Conservation (phyloP, 768 basidiomycete genomes). For the Coprinellus micaceus region DNA sequence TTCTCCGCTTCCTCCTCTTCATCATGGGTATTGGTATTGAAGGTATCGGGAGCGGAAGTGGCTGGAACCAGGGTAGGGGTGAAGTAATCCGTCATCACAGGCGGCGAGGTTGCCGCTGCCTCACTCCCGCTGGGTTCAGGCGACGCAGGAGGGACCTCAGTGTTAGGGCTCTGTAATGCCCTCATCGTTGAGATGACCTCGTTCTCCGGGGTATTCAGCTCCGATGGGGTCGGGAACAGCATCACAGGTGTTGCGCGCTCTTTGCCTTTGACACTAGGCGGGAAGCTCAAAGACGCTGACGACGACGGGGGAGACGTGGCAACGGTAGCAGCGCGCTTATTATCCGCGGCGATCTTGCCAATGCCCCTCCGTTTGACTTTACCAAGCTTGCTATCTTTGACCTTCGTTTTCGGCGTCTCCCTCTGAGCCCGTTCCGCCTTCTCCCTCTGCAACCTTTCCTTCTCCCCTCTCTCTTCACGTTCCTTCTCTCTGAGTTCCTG, state of each 20-base stretch:
- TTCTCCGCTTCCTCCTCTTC: slow-evolving; percentile 9
- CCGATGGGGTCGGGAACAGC: not conserved
- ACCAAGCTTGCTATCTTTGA: not conserved
- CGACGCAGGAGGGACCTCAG: not conserved
- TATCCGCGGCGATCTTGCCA: not conserved
- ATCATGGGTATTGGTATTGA: slow-evolving; percentile 12
- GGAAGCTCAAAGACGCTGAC: not conserved
- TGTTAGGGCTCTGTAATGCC: not conserved
- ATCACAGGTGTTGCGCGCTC: not conserved
- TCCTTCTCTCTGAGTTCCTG: not conserved
- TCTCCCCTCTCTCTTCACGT: no score
- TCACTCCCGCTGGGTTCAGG: not conserved
- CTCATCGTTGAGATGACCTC: not conserved
- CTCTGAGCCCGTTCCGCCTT: not conserved
- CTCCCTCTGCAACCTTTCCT: not conserved
- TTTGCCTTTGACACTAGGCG: not conserved
- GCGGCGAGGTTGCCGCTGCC: not conserved
- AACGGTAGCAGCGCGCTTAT: not conserved
- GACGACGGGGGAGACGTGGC: not conserved
- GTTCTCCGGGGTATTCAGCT: not conserved
- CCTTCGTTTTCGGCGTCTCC: not conserved
- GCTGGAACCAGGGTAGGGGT: not conserved
- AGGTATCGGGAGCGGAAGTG: not conserved
- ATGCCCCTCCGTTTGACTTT: slow-evolving; percentile 2
- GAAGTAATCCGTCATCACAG: not conserved